Evolutionary conservation across 2,329 filamentous ascomycete genomes (phyloP).

Genomic region (Ceratocystis ficicola): DNA sequence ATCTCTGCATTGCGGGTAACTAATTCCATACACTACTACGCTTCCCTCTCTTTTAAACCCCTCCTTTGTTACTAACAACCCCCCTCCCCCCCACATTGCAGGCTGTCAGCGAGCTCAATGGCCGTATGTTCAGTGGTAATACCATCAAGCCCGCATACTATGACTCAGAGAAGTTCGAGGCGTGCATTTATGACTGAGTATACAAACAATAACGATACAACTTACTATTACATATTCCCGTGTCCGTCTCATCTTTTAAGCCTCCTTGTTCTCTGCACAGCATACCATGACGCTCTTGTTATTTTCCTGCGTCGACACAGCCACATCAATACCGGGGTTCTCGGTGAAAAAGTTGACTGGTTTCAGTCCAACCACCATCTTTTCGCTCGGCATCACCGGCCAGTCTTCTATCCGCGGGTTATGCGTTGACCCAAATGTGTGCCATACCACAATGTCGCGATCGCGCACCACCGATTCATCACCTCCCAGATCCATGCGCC

Average conservation of each 20-base stretch:
- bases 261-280: background rate
- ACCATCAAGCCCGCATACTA: conserved; percentile 72
- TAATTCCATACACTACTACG: conserved; percentile 30
- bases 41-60: background rate
- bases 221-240: background rate
- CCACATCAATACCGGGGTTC: conserved; percentile 41
- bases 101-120: conserved; percentile 83
- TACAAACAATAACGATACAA: conserved; percentile 22
- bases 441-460: conserved; percentile 45
- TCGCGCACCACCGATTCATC: conserved; percentile 36
- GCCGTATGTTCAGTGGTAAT: conserved; percentile 79
- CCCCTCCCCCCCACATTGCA: conserved; percentile 33
- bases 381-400: conserved; percentile 55
- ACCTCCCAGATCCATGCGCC: conserved; percentile 27
- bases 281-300: conserved; percentile 29
- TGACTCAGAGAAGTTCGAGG: conserved; percentile 69
- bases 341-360: conserved; percentile 43
- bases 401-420: conserved; percentile 55
- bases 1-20: conserved; percentile 72
- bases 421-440: conserved; percentile 50
- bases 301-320: conserved; percentile 30
- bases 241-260: background rate
- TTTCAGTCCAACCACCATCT: conserved; percentile 39
- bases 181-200: conserved; percentile 40
- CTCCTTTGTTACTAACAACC: background rate